phyloP scores from a whole-genome alignment of 768 basidiomycete species.

The Rhodosporidiobolus odoratus region DNA sequence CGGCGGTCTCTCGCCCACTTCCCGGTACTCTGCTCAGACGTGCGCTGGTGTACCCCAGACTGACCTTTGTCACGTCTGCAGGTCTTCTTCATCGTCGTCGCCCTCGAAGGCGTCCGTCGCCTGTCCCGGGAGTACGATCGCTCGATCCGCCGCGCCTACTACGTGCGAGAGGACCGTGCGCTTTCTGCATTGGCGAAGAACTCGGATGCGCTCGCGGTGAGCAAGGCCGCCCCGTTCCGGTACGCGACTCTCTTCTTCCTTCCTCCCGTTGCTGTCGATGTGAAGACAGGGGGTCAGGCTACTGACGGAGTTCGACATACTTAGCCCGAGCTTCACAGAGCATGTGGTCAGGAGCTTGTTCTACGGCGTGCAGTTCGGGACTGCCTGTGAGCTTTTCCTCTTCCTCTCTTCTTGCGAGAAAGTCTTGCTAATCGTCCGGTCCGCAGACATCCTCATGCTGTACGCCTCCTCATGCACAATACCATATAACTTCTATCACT shows the following conservation, averaged over 20 bases:
- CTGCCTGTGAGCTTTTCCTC: slow-evolving; percentile 25
- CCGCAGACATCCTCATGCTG: slow-evolving; percentile 22
- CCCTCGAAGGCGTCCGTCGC: slow-evolving; percentile 45
- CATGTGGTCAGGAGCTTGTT: slow-evolving; percentile 43
- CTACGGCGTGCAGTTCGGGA: slow-evolving; percentile 45
- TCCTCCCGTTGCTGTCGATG: background rate
- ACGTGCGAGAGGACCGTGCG: slow-evolving; percentile 4
- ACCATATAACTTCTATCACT: background rate
- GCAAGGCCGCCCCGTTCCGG: slow-evolving; percentile 21
- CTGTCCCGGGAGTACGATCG: slow-evolving; percentile 46
- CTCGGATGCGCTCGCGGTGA: background rate
- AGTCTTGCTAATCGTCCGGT: no score
- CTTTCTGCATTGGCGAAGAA: slow-evolving; percentile 14
- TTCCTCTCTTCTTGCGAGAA: background rate
- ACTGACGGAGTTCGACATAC: no score
- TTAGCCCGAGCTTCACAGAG: slow-evolving; percentile 39
- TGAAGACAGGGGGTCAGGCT: background rate
- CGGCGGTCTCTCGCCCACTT: no score
- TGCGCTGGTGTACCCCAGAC: background rate
- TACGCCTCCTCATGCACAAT: background rate
- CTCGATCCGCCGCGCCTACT: slow-evolving; percentile 38
- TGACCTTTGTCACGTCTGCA: background rate
- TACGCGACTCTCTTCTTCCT: background rate
- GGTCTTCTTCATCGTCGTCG: slow-evolving; percentile 46
- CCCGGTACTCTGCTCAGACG: no score